These are phyloP conservation scores for Metschnikowia lachancei DNA, from an alignment of 805 yeast species.

Conservation along the genomic window DNA sequence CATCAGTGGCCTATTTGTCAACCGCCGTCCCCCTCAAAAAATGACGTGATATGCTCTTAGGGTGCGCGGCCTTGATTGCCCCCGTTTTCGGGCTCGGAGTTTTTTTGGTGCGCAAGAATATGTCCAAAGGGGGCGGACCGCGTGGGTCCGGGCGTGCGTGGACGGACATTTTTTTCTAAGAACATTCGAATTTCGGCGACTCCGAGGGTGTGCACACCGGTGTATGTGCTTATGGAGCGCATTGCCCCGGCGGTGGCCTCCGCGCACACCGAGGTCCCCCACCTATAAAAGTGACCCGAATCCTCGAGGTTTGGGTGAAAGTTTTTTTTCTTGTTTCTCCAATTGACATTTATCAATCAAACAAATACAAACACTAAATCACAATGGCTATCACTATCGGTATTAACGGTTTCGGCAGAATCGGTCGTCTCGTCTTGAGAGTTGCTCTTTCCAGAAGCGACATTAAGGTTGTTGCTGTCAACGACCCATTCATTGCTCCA, in stretches of 20 bases:
- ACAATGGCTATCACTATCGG: constrained; percentile 69
- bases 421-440: constrained; percentile 87
- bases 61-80: not conserved
- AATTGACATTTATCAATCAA: constrained; percentile 11
- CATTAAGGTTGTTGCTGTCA: constrained; percentile 81
- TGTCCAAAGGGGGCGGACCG: constrained; percentile 4
- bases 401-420: constrained; percentile 94
- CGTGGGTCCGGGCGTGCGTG: constrained; percentile 13
- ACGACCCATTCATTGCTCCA: constrained; percentile 86
- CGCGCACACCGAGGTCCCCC: not conserved
- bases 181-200: constrained; percentile 11
- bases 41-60: constrained; percentile 4
- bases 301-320: not conserved
- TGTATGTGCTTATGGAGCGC: constrained; percentile 18
- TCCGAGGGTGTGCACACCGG: constrained; percentile 4
- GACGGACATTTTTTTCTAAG: constrained; percentile 5
- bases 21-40: not conserved
- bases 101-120: not conserved
- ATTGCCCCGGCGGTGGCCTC: constrained; percentile 19
- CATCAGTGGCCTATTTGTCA: too few species aligned
- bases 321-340: constrained; percentile 10
- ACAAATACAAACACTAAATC: constrained; percentile 9
- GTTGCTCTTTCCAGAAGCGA: constrained; percentile 71
- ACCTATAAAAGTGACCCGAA: constrained; percentile 11
- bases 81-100: constrained; percentile 7